Percentiles rank a stretch among this genome's conserved stretches.
Conservation (phyloP, 495 filamentous ascomycete species). For the Aspergillus mulundensis region DNA sequence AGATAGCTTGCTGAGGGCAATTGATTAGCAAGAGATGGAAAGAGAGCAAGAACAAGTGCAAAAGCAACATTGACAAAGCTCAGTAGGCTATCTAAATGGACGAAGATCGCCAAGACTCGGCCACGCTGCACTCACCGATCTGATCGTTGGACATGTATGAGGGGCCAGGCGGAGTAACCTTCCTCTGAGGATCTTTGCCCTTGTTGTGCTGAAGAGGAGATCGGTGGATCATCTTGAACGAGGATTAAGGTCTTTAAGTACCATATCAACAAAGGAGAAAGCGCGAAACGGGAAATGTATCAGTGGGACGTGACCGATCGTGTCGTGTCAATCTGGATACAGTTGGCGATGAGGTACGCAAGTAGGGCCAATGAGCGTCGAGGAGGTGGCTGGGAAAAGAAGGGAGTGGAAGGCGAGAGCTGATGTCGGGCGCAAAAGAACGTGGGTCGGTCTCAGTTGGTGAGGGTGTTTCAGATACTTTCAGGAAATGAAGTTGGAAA, state of each 20-base stretch:
- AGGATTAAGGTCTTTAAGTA: constrained; percentile 7
- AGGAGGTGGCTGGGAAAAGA: constrained; percentile 21
- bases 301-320: constrained; percentile 15
- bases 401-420: background rate
- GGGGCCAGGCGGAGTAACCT: constrained; percentile 68
- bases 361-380: constrained; percentile 19
- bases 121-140: constrained; percentile 60
- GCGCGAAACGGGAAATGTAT: constrained; percentile 15
- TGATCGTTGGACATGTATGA: constrained; percentile 84
- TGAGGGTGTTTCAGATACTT: background rate
- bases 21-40: constrained; percentile 16
- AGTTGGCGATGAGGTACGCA: constrained; percentile 15
- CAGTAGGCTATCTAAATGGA: constrained; percentile 5
- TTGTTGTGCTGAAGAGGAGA: constrained; percentile 24
- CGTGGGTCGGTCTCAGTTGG: constrained; percentile 2
- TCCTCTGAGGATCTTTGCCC: constrained; percentile 45
- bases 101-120: constrained; percentile 22
- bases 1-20: constrained; percentile 62
- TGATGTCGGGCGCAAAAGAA: background rate
- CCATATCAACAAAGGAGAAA: constrained; percentile 12
- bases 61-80: background rate
- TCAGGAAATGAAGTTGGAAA: background rate
- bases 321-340: constrained; percentile 7
- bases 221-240: constrained; percentile 33
- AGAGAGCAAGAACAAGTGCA: background rate